Percentiles rank a stretch among this genome's conserved stretches.
Evolutionary conservation across 1,284 basidiomycete species (phyloP).

Genomic region (Pisolithus thermaeus): DNA sequence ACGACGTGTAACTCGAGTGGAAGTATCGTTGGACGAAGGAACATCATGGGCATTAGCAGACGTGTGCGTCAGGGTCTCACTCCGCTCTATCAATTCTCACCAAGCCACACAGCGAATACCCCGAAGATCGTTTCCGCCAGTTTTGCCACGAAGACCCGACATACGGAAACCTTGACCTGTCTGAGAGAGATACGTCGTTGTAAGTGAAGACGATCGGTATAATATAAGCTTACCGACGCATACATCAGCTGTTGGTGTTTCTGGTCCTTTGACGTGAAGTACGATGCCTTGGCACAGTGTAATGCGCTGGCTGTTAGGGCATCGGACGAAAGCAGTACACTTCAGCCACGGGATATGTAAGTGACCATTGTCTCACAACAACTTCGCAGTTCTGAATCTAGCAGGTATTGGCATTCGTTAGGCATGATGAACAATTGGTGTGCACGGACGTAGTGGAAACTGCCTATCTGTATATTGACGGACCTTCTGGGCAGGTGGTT

Average conservation of each 20-base stretch:
- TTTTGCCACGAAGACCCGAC: constrained; percentile 16
- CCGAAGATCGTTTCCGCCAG: constrained; percentile 41
- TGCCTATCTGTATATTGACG: not conserved
- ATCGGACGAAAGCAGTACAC: constrained; percentile 49
- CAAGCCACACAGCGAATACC: constrained; percentile 32
- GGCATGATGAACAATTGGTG: constrained; percentile 59
- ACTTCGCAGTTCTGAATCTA: constrained; percentile 4
- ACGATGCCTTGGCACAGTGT: constrained; percentile 32
- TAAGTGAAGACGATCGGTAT: constrained; percentile 12
- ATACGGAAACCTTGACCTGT: constrained; percentile 38
- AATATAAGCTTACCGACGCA: not conserved
- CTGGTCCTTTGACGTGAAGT: constrained; percentile 44
- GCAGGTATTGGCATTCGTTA: constrained; percentile 42
- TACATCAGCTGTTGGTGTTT: constrained; percentile 56
- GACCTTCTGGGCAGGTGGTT: constrained; percentile 43
- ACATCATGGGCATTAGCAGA: constrained; percentile 46
- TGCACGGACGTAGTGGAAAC: constrained; percentile 3
- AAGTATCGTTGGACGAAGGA: constrained; percentile 58
- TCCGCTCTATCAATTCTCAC: not conserved
- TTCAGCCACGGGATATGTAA: constrained; percentile 47
- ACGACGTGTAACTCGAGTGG: constrained; percentile 52
- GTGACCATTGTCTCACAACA: not conserved
- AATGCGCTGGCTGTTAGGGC: constrained; percentile 47
- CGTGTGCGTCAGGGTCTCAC: constrained; percentile 28
- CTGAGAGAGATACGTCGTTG: constrained; percentile 50